These are phyloP conservation scores for Phytopythium delawarense DNA, from an alignment of 352 stramenopile genomes.

Conservation along the genomic window DNA sequence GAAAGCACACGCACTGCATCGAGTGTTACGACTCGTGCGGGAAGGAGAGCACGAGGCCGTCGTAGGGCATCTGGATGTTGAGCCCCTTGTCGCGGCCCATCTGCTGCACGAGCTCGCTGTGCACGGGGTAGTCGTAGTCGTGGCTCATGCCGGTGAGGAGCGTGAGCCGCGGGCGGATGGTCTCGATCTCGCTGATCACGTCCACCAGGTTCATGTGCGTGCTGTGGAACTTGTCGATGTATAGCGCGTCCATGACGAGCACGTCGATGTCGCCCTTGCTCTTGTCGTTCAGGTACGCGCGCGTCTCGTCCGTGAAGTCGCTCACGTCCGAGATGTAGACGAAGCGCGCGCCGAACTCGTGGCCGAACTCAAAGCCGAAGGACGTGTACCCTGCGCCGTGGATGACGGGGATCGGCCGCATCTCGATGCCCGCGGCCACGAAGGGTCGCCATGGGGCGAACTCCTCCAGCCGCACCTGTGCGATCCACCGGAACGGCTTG, in stretches of 20 bases:
- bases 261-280: constrained; percentile 61
- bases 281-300: constrained; percentile 48
- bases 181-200: constrained; percentile 56
- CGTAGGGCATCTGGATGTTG: constrained; percentile 78
- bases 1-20: not conserved
- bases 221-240: constrained; percentile 67
- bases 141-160: constrained; percentile 86
- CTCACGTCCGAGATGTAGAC: constrained; percentile 90
- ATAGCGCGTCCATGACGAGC: constrained; percentile 80
- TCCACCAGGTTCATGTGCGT: constrained; percentile 86
- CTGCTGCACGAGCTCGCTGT: constrained; percentile 38
- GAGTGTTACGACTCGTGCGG: not conserved
- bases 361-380: constrained; percentile 78
- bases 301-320: constrained; percentile 57
- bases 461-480: constrained; percentile 60
- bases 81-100: constrained; percentile 54
- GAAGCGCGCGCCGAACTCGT: constrained; percentile 57
- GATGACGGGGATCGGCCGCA: constrained; percentile 74
- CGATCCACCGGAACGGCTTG: constrained; percentile 73
- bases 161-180: constrained; percentile 62
- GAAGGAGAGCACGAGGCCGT: constrained; percentile 62
- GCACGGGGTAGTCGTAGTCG: constrained; percentile 69
- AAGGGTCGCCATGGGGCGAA: constrained; percentile 58
- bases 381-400: constrained; percentile 79
- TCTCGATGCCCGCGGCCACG: constrained; percentile 31